Evolutionary conservation across 371 early-diverging fungal genomes (phyloP), one percentile per base, ranked within the genome.

Genomic region (Dinochytrium kinnereticum): DNA sequence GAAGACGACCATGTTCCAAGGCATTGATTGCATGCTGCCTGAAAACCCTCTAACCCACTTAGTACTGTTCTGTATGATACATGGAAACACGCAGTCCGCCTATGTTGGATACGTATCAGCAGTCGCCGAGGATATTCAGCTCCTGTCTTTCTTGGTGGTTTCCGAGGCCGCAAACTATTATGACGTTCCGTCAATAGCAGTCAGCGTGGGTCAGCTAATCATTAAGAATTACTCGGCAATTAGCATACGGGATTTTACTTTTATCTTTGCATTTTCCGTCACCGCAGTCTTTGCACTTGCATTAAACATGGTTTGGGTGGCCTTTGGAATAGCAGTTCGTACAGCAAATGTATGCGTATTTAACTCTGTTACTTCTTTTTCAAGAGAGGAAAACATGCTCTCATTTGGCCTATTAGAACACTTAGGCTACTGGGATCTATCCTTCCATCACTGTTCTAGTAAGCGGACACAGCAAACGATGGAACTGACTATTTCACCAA

Each of bases 351-450:
- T 15, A 30, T 55, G 10, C 15, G 26, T 10, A 30, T 28, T 17
- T 7, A 30, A n/a, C n/a, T n/a, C n/a, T n/a, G n/a, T n/a, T n/a
- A n/a, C n/a, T n/a, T n/a, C n/a, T n/a, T n/a, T 30, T 55, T 7
- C 26, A 21, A 55, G 57, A 17, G 57, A 30, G 57, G 57, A 10
- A 55, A 55, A 28, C 57, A 55, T 55, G 57, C 57, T 30, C 28
- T 55, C 21, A 55, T 55, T 30, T 55, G 57, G 57, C 57, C 57
- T 26, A 55, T 55, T 26, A 55, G 57, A 55, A 55, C 57, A 17
- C 26, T 55, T 7, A 17, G 57, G 26, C 10, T 55, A 21, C 26
- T 55, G 17, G 57, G 57, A 10, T 55, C 57, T 7, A 30, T 55
- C 28, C 26, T 55, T 15, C 57, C 57, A 17, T 24, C 57, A 21